phyloP scores from a whole-genome alignment of 345 rosid species.

The Ceriops decandra region DNA sequence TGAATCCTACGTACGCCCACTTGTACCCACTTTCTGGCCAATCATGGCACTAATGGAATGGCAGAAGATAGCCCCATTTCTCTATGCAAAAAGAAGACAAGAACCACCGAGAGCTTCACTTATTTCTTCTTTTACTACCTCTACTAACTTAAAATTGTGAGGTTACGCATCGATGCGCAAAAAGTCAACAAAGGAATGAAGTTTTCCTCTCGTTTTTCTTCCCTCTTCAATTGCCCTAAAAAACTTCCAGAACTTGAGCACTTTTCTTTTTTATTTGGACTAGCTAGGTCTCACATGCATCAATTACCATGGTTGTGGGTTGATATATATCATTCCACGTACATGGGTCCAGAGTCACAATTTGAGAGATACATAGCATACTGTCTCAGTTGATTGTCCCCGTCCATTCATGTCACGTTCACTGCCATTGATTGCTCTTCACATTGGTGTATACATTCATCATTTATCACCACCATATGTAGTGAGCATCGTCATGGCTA shows the following conservation, averaged over 20 bases:
- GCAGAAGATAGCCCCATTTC: constrained; percentile 1
- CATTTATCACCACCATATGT: constrained; percentile 9
- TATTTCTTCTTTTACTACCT: constrained; percentile 30
- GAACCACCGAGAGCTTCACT: constrained; percentile 28
- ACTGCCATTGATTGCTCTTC: constrained; percentile 23
- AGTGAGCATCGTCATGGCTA: constrained; percentile 17
- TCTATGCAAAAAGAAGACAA: constrained; percentile 5
- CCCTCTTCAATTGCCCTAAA: constrained; percentile 19
- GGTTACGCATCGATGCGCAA: not conserved
- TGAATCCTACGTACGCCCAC: not conserved
- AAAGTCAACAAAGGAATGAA: constrained; percentile 35
- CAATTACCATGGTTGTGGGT: constrained; percentile 16
- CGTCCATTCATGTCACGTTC: constrained; percentile 14
- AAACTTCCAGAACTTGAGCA: not conserved
- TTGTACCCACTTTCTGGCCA: constrained; percentile 1
- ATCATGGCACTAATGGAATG: constrained; percentile 23
- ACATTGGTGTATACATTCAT: constrained; percentile 21
- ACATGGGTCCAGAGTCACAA: not conserved
- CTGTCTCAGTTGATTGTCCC: constrained; percentile 10
- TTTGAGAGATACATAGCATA: not conserved
- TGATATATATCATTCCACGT: not conserved
- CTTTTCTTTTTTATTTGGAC: not conserved
- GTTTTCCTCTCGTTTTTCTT: constrained; percentile 4
- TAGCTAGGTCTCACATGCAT: constrained; percentile 27
- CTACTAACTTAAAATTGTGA: constrained; percentile 16